phyloP scores from a whole-genome alignment of 352 stramenopile genomes.

The Pythium aristosporum region DNA sequence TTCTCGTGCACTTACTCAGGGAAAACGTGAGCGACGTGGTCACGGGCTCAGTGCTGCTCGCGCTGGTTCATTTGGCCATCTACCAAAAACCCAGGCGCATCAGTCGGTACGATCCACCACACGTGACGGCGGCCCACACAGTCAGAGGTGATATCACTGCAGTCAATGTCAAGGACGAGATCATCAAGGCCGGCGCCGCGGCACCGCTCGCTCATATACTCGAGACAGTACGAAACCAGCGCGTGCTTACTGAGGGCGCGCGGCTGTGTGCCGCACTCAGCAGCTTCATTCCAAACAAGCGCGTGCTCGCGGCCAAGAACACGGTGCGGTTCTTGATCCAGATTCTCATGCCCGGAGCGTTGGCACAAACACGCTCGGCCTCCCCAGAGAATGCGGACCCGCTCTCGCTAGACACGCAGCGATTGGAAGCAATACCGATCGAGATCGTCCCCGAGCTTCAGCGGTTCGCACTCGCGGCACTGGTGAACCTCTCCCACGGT shows the following conservation, averaged over 20 bases:
- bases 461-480: slow-evolving; percentile 45
- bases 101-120: slow-evolving; percentile 17
- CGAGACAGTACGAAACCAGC: slow-evolving; percentile 44
- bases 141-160: neutral
- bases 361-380: neutral
- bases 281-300: slow-evolving; percentile 58
- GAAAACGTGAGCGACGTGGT: slow-evolving; percentile 60
- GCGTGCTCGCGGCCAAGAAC: slow-evolving; percentile 63
- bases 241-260: slow-evolving; percentile 52
- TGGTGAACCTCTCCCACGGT: slow-evolving; percentile 74
- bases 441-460: slow-evolving; percentile 40
- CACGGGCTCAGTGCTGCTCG: slow-evolving; percentile 64
- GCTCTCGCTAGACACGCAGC: slow-evolving; percentile 28
- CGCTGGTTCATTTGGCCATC: slow-evolving; percentile 65
- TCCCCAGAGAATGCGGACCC: slow-evolving; percentile 8
- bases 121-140: neutral
- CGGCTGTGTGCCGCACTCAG: slow-evolving; percentile 59
- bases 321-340: slow-evolving; percentile 46
- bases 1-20: slow-evolving; percentile 54
- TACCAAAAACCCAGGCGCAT: slow-evolving; percentile 36
- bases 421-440: slow-evolving; percentile 41
- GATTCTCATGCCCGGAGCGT: slow-evolving; percentile 33
- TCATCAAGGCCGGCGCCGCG: slow-evolving; percentile 50
- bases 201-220: slow-evolving; percentile 55
- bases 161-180: slow-evolving; percentile 56